Percentiles rank a stretch among this genome's conserved stretches.
These are phyloP conservation scores for Stagonosporopsis cucurbitacearum DNA, from an alignment of 2,329 filamentous ascomycete species.

Conservation along the genomic window DNA sequence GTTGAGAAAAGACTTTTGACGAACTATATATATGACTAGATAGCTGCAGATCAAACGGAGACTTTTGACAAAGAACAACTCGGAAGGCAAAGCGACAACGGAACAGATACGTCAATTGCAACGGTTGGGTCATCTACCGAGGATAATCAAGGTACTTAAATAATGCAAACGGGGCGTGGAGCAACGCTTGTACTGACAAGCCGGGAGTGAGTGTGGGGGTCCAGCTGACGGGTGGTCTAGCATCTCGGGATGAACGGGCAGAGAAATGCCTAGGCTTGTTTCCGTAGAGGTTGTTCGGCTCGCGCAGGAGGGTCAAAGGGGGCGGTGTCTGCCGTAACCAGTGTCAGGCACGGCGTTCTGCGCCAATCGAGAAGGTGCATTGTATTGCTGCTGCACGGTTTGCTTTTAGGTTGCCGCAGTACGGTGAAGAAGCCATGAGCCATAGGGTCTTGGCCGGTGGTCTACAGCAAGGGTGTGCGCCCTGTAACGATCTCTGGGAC, in stretches of 20 bases:
- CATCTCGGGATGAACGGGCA: conserved; percentile 39
- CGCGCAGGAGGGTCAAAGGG: conserved; percentile 40
- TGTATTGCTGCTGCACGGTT: conserved; percentile 36
- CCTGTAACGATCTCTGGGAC: conserved; percentile 48
- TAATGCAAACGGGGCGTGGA: conserved; percentile 38
- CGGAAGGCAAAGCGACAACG: conserved; percentile 32
- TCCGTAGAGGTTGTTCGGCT: conserved; percentile 36
- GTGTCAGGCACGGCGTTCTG: conserved; percentile 47
- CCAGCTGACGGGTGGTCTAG: conserved; percentile 47
- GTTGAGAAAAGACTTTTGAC: conserved; percentile 18
- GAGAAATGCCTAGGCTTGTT: conserved; percentile 34
- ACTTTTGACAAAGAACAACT: conserved; percentile 43
- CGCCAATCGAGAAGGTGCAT: conserved; percentile 38
- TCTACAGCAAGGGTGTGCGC: conserved; percentile 38
- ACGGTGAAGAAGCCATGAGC: conserved; percentile 26
- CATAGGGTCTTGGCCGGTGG: conserved; percentile 45
- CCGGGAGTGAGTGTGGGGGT: conserved; percentile 46
- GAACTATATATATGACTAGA: conserved; percentile 43
- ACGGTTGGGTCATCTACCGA: conserved; percentile 34
- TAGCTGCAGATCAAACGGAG: conserved; percentile 29
- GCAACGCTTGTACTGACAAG: conserved; percentile 20
- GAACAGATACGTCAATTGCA: conserved; percentile 45
- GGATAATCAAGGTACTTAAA: conserved; percentile 48
- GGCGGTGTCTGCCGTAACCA: conserved; percentile 40
- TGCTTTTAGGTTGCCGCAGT: conserved; percentile 32